phyloP scores from a whole-genome alignment of 2,329 filamentous ascomycete genomes.

The Penicillium glabrum region DNA sequence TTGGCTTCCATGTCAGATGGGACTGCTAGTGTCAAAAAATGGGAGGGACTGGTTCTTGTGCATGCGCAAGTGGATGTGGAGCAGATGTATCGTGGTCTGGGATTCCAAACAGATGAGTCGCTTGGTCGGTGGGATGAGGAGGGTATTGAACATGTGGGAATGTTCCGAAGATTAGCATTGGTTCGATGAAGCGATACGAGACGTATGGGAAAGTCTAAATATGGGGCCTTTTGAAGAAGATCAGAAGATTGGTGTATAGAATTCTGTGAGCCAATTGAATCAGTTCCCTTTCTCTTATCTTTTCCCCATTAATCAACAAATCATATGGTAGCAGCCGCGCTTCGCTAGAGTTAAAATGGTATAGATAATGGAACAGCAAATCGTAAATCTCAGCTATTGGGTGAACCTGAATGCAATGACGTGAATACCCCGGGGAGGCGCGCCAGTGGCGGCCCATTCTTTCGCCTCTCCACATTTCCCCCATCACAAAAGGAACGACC shows the following conservation, averaged over 20 bases:
- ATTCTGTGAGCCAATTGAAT: not conserved
- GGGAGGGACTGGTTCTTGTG: constrained; percentile 73
- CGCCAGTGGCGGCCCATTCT: not conserved
- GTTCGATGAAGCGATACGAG: not conserved
- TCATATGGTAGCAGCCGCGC: not conserved
- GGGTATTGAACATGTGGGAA: constrained; percentile 79
- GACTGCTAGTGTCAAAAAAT: constrained; percentile 49
- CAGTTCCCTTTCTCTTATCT: not conserved
- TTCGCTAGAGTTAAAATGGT: not conserved
- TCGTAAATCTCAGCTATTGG: not conserved
- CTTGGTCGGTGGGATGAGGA: constrained; percentile 82
- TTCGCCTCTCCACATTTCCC: not conserved
- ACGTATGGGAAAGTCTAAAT: not conserved
- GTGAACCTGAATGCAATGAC: not conserved
- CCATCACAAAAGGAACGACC: not conserved
- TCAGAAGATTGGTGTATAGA: not conserved
- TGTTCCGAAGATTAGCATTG: constrained; percentile 59
- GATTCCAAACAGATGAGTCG: constrained; percentile 70
- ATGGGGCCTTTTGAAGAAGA: not conserved
- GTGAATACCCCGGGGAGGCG: not conserved
- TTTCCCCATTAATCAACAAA: not conserved
- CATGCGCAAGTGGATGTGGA: constrained; percentile 73
- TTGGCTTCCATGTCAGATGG: constrained; percentile 42
- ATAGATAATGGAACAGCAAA: not conserved
- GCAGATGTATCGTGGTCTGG: constrained; percentile 66